These are phyloP conservation scores for Lagenidium sp. DNA, from an alignment of 352 stramenopile species.

Conservation along the genomic window DNA sequence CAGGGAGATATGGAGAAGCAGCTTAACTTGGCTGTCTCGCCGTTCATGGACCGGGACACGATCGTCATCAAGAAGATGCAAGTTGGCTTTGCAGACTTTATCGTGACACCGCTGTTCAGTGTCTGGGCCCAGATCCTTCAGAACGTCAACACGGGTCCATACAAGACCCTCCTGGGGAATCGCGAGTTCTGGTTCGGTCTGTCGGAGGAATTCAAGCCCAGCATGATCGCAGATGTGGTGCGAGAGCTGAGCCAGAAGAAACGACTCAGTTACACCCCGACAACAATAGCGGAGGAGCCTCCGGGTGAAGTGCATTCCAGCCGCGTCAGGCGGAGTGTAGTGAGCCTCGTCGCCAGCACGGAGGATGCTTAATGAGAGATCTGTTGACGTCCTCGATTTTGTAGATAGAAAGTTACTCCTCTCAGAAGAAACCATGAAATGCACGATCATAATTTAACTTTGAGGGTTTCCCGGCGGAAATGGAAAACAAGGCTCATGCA, in stretches of 20 bases:
- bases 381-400: too few relatives aligned
- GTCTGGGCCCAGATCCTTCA: conserved; percentile 77
- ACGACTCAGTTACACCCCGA: conserved; percentile 18
- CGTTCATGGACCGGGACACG: conserved; percentile 91
- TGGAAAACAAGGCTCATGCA: too few relatives aligned
- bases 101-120: conserved; percentile 83
- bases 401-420: conserved; percentile 5
- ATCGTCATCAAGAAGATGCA: conserved; percentile 91
- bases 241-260: conserved; percentile 35
- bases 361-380: conserved; percentile 25
- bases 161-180: conserved; percentile 63
- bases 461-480: too few relatives aligned
- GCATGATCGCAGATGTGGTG: conserved; percentile 77
- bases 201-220: conserved; percentile 77
- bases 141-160: conserved; percentile 54
- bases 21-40: conserved; percentile 79
- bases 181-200: conserved; percentile 78
- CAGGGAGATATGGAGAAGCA: conserved; percentile 95
- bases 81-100: conserved; percentile 93
- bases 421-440: too few relatives aligned
- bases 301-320: conserved; percentile 7
- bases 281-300: conserved; percentile 1
- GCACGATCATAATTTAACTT: too few relatives aligned
- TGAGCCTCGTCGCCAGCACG: conserved; percentile 33
- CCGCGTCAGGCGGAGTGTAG: conserved; percentile 27